Conservation (phyloP, 2,329 filamentous ascomycete genomes). For the Elsinoe perseae region DNA sequence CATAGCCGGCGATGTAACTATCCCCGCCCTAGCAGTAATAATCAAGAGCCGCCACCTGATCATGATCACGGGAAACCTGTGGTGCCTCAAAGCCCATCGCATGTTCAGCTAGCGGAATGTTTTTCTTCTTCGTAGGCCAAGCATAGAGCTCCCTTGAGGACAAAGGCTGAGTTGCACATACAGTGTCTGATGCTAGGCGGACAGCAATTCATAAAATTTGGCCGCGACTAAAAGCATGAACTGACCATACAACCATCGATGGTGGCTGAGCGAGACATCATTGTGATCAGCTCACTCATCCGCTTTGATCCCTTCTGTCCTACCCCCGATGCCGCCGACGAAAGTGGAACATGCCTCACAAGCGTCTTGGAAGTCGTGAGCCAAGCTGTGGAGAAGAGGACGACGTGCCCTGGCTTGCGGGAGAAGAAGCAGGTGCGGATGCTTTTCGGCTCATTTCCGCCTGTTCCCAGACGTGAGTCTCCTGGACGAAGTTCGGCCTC, state of each 20-base stretch:
- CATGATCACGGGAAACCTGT: background rate
- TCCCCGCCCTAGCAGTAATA: background rate
- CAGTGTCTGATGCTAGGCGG: background rate
- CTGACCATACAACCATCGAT: background rate
- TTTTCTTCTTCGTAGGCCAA: background rate
- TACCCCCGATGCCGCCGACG: background rate
- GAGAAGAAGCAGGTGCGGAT: background rate
- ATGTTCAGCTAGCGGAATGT: slow-evolving; percentile 5
- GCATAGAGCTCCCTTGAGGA: background rate
- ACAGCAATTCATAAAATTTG: background rate
- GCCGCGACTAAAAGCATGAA: background rate
- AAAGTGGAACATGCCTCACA: slow-evolving; percentile 1
- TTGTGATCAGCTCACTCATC: slow-evolving; percentile 7
- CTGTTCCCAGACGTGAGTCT: background rate
- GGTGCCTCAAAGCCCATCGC: slow-evolving; percentile 6
- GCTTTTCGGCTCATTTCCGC: slow-evolving; percentile 3
- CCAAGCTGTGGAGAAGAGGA: slow-evolving; percentile 1
- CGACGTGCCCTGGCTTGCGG: background rate
- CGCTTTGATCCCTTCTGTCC: background rate
- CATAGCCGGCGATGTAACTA: slow-evolving; percentile 4
- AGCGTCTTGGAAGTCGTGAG: slow-evolving; percentile 8
- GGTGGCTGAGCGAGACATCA: slow-evolving; percentile 6
- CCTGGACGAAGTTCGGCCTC: background rate
- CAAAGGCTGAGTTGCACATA: background rate
- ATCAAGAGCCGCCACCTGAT: background rate